Percentiles rank a stretch among this genome's conserved stretches.
Evolutionary conservation across 768 basidiomycete genomes (phyloP).

Genomic region (Ramaria sp.): DNA sequence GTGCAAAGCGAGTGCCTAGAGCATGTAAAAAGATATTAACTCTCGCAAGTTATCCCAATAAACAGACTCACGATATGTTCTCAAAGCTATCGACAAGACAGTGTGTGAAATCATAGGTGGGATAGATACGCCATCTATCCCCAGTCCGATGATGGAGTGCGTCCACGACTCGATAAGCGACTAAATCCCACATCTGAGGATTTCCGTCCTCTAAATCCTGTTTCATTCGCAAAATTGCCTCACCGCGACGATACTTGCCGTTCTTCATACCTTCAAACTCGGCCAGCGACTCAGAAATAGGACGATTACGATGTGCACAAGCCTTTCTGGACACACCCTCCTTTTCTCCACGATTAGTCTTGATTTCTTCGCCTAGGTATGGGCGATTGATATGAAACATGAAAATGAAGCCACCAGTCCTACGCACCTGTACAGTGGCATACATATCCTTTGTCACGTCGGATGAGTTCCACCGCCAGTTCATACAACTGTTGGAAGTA

Average conservation of each 20-base stretch:
- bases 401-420: background rate
- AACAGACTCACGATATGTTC: constrained; percentile 81
- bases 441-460: constrained; percentile 87
- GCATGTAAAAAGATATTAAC: background rate
- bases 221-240: constrained; percentile 94
- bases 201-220: constrained; percentile 87
- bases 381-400: background rate
- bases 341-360: constrained; percentile 74
- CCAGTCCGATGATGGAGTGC: constrained; percentile 89
- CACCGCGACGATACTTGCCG: constrained; percentile 83
- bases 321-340: constrained; percentile 71
- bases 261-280: constrained; percentile 92
- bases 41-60: background rate
- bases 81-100: constrained; percentile 98
- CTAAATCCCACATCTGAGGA: constrained; percentile 99
- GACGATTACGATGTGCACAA: constrained; percentile 79
- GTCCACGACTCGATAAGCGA: constrained; percentile 88
- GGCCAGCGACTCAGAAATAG: constrained; percentile 72
- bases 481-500: constrained; percentile 84
- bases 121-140: constrained; percentile 94
- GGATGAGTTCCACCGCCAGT: constrained; percentile 80
- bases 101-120: constrained; percentile 98
- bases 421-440: constrained; percentile 89
- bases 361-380: constrained; percentile 79
- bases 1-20: constrained; percentile 93